Conservation (phyloP, 352 stramenopile species). For the Phytophthora sansomeana region DNA sequence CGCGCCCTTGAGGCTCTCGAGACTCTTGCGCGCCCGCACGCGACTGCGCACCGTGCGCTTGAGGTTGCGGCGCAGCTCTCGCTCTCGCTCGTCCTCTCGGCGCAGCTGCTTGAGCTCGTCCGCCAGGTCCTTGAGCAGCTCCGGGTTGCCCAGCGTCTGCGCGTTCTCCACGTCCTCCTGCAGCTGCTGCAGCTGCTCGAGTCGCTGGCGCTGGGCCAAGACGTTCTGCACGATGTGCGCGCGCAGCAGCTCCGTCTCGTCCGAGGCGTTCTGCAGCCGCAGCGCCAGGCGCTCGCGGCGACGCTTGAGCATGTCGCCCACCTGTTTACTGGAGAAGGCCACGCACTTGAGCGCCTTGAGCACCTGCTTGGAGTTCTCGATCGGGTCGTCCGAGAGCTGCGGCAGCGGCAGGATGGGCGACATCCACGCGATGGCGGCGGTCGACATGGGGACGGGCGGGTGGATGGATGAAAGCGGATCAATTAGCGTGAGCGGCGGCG, state of each 20-base stretch:
- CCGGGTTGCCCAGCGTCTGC: slow-evolving; percentile 57
- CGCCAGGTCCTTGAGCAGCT: slow-evolving; percentile 56
- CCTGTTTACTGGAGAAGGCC: slow-evolving; percentile 67
- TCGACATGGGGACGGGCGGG: slow-evolving; percentile 35
- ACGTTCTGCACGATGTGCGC: slow-evolving; percentile 63
- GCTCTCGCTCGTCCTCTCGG: slow-evolving; percentile 55
- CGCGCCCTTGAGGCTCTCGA: slow-evolving; percentile 40
- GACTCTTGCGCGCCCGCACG: slow-evolving; percentile 43
- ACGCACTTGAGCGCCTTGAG: slow-evolving; percentile 76
- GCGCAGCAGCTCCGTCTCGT: slow-evolving; percentile 66
- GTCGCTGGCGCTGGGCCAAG: slow-evolving; percentile 52
- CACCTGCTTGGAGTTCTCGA: slow-evolving; percentile 64
- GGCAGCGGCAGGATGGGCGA: slow-evolving; percentile 35
- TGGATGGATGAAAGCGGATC: slow-evolving; percentile 14
- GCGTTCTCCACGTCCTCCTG: slow-evolving; percentile 64
- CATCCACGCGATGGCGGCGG: slow-evolving; percentile 45
- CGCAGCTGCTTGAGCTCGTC: slow-evolving; percentile 59
- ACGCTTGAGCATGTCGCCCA: slow-evolving; percentile 62
- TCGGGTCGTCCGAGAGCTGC: slow-evolving; percentile 39
- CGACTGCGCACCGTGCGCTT: slow-evolving; percentile 52
- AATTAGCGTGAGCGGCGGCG: not conserved
- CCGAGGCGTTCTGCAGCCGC: slow-evolving; percentile 47
- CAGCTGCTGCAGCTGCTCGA: slow-evolving; percentile 54
- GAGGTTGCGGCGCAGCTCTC: slow-evolving; percentile 54
- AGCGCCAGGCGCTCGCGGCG: slow-evolving; percentile 56